A percentile compares a stretch with the other conserved stretches of the same genome.
Evolutionary conservation across 352 stramenopile species (phyloP).

Genomic region (Phytophthora chlamydospora): DNA sequence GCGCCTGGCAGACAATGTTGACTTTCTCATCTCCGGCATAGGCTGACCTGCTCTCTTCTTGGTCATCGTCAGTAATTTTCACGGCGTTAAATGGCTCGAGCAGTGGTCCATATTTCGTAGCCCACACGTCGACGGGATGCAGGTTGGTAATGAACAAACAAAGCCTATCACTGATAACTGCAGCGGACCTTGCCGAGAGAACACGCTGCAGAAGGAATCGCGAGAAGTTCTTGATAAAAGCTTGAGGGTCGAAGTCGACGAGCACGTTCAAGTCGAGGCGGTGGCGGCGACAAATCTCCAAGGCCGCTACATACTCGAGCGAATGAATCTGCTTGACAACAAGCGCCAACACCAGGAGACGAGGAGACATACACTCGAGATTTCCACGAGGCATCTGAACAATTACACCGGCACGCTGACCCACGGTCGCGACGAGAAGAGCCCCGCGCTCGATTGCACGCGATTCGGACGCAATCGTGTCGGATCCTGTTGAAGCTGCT

Average conservation of each 20-base stretch:
- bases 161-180: conserved; percentile 63
- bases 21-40: conserved; percentile 39
- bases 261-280: conserved; percentile 82
- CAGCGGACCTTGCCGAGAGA: conserved; percentile 32
- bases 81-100: conserved; percentile 37
- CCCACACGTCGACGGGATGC: conserved; percentile 71
- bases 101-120: conserved; percentile 63
- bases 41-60: neutral
- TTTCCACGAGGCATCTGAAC: conserved; percentile 83
- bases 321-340: conserved; percentile 47
- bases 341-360: conserved; percentile 64
- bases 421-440: conserved; percentile 60
- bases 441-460: conserved; percentile 71
- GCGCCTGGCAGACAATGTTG: conserved; percentile 59
- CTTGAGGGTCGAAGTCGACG: conserved; percentile 59
- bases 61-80: conserved; percentile 4
- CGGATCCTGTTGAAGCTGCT: conserved; percentile 2
- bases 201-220: conserved; percentile 40
- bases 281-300: conserved; percentile 80
- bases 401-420: conserved; percentile 60
- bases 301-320: conserved; percentile 48
- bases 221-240: conserved; percentile 47
- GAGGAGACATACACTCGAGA: conserved; percentile 67
- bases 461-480: conserved; percentile 37
- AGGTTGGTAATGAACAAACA: conserved; percentile 82